Evolutionary conservation across 441 rosid genomes (phyloP), one percentile per base, ranked within the genome.

Genomic region (California macrophylla): DNA sequence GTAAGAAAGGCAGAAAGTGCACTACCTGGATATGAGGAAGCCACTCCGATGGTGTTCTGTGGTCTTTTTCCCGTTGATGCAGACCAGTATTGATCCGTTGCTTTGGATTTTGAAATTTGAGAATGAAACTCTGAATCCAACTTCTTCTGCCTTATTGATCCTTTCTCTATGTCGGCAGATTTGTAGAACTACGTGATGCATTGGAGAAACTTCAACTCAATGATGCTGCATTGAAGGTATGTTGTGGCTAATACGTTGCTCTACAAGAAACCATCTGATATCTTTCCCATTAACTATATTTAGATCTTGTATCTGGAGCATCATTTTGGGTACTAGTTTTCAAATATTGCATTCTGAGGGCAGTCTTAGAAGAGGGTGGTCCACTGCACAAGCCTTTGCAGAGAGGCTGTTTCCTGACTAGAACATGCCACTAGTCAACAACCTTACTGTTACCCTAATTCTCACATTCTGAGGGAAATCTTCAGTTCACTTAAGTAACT

Each of bases 21-120:
- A 9, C 81, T 94, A 68, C 92, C 97, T 70, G 98, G 98, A 79
- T 94, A 94, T 58, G 91, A 83, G 80, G 96, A 94, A 87, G 96
- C 92, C 74, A 91, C 97, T 20, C 96, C 97, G 58, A 91, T 88
- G 96, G 98, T 94, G 82, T 94, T 94, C 75, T 91, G 98, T 74
- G 98, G 98, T 82, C 82, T 94, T 56, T 94, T 94, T 77, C 98
- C 98, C 61, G 90, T 94, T 78, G 98, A 94, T 74, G 97, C 97
- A 38, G 96, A 91, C 86, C 98, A 90, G 96, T 94, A 86, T 69
- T 78, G 67, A 65, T 71, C 71, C 81, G 62, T 76, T 68, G 63
- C 66, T 60, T 73, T 66, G 20, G 30, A 72, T 9, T 64, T 68
- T 68, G 38, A 68, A 38, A 6, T 62, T 54, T 15, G 4, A 28